A percentile compares a stretch with the other conserved stretches of the same genome.
phyloP scores from a whole-genome alignment of 352 stramenopile genomes.

The Elongisporangium prolatum region DNA sequence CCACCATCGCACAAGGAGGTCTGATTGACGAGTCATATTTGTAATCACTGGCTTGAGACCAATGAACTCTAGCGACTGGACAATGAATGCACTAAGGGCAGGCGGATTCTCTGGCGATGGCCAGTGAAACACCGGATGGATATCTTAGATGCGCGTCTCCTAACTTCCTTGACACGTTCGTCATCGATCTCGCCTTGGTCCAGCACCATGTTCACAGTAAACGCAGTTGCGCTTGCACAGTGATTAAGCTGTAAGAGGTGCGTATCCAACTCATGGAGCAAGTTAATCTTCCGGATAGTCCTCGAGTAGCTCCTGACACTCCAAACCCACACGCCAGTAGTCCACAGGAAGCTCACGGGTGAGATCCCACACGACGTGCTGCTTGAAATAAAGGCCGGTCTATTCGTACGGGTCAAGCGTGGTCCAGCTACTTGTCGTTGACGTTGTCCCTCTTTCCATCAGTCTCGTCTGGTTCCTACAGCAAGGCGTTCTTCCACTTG shows the following conservation, averaged over 20 bases:
- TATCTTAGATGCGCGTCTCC: background rate
- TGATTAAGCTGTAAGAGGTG: no score
- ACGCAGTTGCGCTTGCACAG: background rate
- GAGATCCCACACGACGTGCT: background rate
- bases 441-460: slow-evolving; percentile 8
- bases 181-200: background rate
- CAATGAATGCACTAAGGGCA: slow-evolving; percentile 9
- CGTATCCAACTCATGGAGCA: background rate
- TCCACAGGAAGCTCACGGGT: background rate
- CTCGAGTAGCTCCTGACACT: no score
- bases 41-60: slow-evolving; percentile 1
- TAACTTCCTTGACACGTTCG: background rate
- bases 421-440: background rate
- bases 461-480: no score
- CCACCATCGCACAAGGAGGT: background rate
- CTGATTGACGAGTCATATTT: background rate
- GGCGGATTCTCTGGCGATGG: slow-evolving; percentile 15
- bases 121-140: background rate
- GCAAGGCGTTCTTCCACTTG: slow-evolving; percentile 11
- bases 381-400: background rate
- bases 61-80: slow-evolving; percentile 7
- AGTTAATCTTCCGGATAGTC: background rate
- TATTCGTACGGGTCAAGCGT: background rate
- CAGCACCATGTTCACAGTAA: background rate
- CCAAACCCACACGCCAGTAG: background rate